phyloP scores from a whole-genome alignment of 1,284 basidiomycete species.

The Rhodotorula sp. region DNA sequence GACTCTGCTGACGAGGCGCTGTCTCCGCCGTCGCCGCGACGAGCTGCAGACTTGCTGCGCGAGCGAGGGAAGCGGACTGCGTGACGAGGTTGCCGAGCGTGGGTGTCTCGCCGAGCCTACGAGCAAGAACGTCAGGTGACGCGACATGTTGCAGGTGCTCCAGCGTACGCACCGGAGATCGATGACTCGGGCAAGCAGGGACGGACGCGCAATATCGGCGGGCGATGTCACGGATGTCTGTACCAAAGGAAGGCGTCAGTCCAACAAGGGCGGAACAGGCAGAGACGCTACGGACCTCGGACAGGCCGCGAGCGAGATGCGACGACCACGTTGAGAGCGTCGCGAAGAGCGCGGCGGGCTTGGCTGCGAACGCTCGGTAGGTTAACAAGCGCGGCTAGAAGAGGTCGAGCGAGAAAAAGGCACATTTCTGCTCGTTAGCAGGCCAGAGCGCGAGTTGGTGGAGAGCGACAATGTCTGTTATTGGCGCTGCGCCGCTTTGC shows the following conservation, averaged over 20 bases:
- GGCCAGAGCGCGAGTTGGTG: slow-evolving; percentile 36
- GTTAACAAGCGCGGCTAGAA: fast-evolving
- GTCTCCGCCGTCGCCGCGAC: slow-evolving; percentile 13
- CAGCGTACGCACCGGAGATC: slow-evolving; percentile 18
- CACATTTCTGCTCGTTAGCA: background rate
- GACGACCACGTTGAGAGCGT: slow-evolving; percentile 23
- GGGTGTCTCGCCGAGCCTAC: slow-evolving; percentile 27
- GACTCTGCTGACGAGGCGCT: slow-evolving; percentile 1
- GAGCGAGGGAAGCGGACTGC: slow-evolving; percentile 22
- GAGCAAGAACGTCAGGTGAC: background rate
- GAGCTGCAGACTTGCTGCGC: slow-evolving; percentile 27
- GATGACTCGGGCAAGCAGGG: slow-evolving; percentile 20
- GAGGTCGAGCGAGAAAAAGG: background rate
- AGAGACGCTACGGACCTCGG: slow-evolving; percentile 10
- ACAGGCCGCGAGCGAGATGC: slow-evolving; percentile 31
- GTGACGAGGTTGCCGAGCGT: slow-evolving; percentile 31
- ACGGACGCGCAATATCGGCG: slow-evolving; percentile 31
- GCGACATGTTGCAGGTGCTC: no score
- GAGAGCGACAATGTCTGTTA: slow-evolving; percentile 25
- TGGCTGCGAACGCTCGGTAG: background rate
- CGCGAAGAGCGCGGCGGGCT: slow-evolving; percentile 24
- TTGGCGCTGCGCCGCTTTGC: slow-evolving; percentile 13
- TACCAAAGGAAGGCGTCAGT: background rate
- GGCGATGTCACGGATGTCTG: slow-evolving; percentile 3
- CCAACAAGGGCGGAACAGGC: background rate